A percentile compares a stretch with the other conserved stretches of the same genome.
phyloP scores from a whole-genome alignment of 2,329 filamentous ascomycete genomes.

The Aureobasidium sp. region DNA sequence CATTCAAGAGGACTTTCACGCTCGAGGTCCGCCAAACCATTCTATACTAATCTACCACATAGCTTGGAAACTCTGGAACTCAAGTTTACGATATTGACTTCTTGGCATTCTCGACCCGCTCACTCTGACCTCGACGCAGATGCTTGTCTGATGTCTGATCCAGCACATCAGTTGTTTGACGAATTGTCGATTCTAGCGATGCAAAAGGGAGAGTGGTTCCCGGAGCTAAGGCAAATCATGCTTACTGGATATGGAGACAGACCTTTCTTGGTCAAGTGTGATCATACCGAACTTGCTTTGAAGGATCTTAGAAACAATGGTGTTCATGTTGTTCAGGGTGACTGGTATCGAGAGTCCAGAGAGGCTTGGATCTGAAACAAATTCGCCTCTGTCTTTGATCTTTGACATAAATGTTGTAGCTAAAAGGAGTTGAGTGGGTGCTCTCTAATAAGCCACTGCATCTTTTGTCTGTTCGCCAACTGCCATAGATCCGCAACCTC shows the following conservation, averaged over 20 bases:
- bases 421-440: background rate
- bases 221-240: background rate
- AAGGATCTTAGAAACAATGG: background rate
- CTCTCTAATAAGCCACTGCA: too few relatives aligned
- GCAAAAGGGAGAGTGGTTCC: background rate
- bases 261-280: background rate
- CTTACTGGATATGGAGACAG: background rate
- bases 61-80: background rate
- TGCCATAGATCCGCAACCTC: too few relatives aligned
- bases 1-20: background rate
- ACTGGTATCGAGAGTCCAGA: background rate
- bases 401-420: background rate
- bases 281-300: background rate
- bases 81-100: background rate
- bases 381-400: background rate
- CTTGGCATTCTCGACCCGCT: background rate
- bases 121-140: background rate
- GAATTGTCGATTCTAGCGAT: background rate
- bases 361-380: background rate
- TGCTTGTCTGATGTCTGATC: background rate
- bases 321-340: background rate
- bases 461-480: too few relatives aligned
- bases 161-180: background rate
- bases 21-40: background rate
- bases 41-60: background rate